Base-by-base conservation (phyloP, 2,329 filamentous ascomycete species). In the Aspergillus carbonarius region DNA sequence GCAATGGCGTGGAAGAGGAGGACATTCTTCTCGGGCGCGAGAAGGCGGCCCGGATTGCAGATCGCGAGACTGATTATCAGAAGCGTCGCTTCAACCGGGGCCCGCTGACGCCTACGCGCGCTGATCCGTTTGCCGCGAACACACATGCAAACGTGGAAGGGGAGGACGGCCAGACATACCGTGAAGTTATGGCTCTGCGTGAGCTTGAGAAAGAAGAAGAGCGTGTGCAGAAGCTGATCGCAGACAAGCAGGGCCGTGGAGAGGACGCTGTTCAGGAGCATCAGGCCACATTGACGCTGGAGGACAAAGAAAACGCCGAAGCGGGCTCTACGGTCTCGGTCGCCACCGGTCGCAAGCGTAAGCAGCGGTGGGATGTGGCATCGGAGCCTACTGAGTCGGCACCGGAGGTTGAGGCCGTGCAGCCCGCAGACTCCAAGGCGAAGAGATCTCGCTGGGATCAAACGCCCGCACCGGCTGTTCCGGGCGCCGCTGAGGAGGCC, bases 1-100 rank as follows among this genome's bases (percentile, higher is more conserved):
- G 93, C 56, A 83, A 84, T 62, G 93, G 91, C 44, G 91, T 93
- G 25, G 93, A 96, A 73, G 93, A 97, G 77, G 92, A 93, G 59
- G 96, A 99, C 70, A 88, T 93, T 6, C 82, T 99, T 62, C 83
- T 92, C 52, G 90, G 89, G 46, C 86, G 88, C 66, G 95, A 98
- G 81, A 91, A 93, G 78, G 91, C 92, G 74, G 92, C 90, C 58
- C 88, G 93, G 68, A 98, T 99, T 71, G 83, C 88, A 61, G 93
- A 96, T 72, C 89, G 95, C 70, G 93, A 98, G 81, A 96, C 92
- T 63, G 93, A 98, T 72, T 99, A 99, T 74, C 96, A 99, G 78
- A 96, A 96, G 79, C 91, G 93, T 65, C 88, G 93, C 60, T 96
- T 96, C 75, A 88, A 96, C 73, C 92, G 95, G 61, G 88, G 86